Conservation (phyloP, 495 filamentous ascomycete genomes). For the Hyphodiscus hymeniophilus region DNA sequence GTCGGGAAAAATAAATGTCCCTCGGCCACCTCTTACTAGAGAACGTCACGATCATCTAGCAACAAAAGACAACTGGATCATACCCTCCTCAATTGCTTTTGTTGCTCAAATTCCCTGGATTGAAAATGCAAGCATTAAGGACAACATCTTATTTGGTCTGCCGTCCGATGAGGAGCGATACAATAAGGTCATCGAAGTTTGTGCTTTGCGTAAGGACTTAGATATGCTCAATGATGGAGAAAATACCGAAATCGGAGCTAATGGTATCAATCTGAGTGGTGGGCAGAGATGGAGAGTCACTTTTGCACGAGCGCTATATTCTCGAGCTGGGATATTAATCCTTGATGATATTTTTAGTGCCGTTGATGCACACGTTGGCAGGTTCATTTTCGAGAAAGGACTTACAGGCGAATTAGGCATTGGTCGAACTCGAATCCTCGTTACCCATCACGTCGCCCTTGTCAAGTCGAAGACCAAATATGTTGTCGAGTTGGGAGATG, state of each 20-base stretch:
- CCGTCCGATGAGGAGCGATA: conserved; percentile 60
- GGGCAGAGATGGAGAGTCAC: conserved; percentile 79
- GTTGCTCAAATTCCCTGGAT: conserved; percentile 84
- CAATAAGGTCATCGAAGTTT: conserved; percentile 54
- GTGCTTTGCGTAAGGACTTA: conserved; percentile 65
- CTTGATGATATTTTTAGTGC: conserved; percentile 83
- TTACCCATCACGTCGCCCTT: conserved; percentile 74
- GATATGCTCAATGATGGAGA: conserved; percentile 68
- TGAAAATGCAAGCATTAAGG: conserved; percentile 68
- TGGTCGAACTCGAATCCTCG: conserved; percentile 69
- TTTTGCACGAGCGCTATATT: conserved; percentile 73
- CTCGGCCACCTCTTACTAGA: conserved; percentile 32
- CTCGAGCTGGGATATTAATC: conserved; percentile 67
- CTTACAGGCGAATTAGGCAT: conserved; percentile 58
- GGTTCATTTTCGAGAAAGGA: conserved; percentile 63
- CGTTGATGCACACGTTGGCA: conserved; percentile 66
- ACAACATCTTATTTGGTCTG: conserved; percentile 69
- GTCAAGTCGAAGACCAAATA: conserved; percentile 64
- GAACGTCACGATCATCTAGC: conserved; percentile 49
- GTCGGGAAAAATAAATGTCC: conserved; percentile 41
- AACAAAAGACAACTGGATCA: conserved; percentile 59
- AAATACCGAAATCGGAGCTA: conserved; percentile 69
- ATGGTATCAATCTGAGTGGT: conserved; percentile 78
- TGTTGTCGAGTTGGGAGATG: conserved; percentile 59
- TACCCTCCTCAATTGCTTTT: conserved; percentile 61